phyloP scores from a whole-genome alignment of 768 basidiomycete species.

The Lentinus brumalis region DNA sequence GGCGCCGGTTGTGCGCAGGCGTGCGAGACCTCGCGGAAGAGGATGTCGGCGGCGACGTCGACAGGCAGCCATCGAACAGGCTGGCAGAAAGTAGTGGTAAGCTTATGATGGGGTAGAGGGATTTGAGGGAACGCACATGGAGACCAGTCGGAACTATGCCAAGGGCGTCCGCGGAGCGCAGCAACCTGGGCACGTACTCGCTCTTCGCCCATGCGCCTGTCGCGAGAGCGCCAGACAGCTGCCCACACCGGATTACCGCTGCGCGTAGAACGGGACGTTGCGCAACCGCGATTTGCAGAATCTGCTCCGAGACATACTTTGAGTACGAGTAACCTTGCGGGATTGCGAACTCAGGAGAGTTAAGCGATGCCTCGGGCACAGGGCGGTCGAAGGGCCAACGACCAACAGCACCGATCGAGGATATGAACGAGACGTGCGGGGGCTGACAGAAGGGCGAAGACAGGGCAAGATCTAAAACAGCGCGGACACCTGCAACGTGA shows the following conservation, averaged over 20 bases:
- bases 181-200: constrained; percentile 50
- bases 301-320: constrained; percentile 47
- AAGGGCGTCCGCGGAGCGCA: constrained; percentile 28
- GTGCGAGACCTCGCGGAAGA: background rate
- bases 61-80: constrained; percentile 46
- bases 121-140: constrained; percentile 32
- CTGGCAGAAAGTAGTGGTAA: constrained; percentile 21
- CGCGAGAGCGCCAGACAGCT: constrained; percentile 41
- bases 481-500: constrained; percentile 31
- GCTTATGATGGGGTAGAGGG: too few relatives aligned
- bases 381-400: constrained; percentile 2
- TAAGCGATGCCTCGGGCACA: constrained; percentile 1
- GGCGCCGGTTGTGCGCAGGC: background rate
- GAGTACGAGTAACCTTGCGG: constrained; percentile 48
- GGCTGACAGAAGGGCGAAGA: constrained; percentile 3
- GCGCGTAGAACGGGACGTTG: constrained; percentile 38
- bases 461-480: constrained; percentile 20
- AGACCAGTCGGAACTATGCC: constrained; percentile 32
- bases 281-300: constrained; percentile 34
- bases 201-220: constrained; percentile 46
- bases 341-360: constrained; percentile 31
- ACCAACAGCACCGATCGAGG: constrained; percentile 16
- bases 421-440: constrained; percentile 29
- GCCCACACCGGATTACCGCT: constrained; percentile 46
- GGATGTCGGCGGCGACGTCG: constrained; percentile 35